Evolutionary conservation across 1,284 basidiomycete species (phyloP).

Genomic region (Microbotryomycetes sp.): DNA sequence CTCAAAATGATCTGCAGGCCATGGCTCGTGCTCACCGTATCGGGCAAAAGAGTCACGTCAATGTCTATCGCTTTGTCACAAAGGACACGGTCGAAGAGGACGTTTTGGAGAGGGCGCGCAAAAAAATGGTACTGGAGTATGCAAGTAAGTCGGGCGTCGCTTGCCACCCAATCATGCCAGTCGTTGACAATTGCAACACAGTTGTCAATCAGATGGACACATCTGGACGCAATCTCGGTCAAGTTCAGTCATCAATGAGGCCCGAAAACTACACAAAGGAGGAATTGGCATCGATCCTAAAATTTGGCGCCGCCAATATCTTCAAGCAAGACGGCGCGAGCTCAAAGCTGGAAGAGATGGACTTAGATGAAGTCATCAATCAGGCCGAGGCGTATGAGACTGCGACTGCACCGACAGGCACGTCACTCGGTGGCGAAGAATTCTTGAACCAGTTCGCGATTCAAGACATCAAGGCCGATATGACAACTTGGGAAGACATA

Average conservation of each 20-base stretch:
- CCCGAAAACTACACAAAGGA: slow-evolving; percentile 94
- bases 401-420: slow-evolving; percentile 53
- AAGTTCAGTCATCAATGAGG: slow-evolving; percentile 60
- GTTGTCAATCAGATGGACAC: slow-evolving; percentile 99
- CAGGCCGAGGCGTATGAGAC: slow-evolving; percentile 98
- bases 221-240: slow-evolving; percentile 85
- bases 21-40: slow-evolving; percentile 98
- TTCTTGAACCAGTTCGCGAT: slow-evolving; percentile 95
- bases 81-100: slow-evolving; percentile 99
- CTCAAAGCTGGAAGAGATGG: slow-evolving; percentile 97
- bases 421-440: slow-evolving; percentile 90
- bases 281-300: slow-evolving; percentile 95
- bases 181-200: too few relatives aligned
- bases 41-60: slow-evolving; percentile 95
- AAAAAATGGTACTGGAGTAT: slow-evolving; percentile 99
- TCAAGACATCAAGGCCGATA: slow-evolving; percentile 95
- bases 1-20: slow-evolving; percentile 96
- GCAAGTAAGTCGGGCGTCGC: slow-evolving; percentile 62
- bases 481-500: slow-evolving; percentile 94
- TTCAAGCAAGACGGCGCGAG: slow-evolving; percentile 91
- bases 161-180: slow-evolving; percentile 11
- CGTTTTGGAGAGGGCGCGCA: slow-evolving; percentile 92
- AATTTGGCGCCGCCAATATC: slow-evolving; percentile 98
- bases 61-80: slow-evolving; percentile 92
- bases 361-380: slow-evolving; percentile 95